A percentile compares a stretch with the other conserved stretches of the same genome.
These are phyloP conservation scores for Phragmites australis DNA, from an alignment of 176 grass and related monocot genomes.

Conservation along the genomic window DNA sequence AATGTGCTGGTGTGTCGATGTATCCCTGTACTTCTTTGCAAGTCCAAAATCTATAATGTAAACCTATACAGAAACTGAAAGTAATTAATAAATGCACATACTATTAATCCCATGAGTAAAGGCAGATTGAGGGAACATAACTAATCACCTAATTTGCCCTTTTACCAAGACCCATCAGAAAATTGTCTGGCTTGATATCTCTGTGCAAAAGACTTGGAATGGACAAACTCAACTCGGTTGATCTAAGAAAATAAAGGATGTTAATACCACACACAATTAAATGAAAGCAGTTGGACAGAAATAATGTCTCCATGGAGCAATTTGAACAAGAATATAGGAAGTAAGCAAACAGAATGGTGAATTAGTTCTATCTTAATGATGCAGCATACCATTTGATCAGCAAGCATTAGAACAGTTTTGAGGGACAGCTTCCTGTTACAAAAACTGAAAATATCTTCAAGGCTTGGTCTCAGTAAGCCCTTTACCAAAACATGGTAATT, in stretches of 20 bases:
- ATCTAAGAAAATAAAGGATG: slow-evolving; percentile 46
- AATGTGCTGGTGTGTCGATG: too few relatives aligned
- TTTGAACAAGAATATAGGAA: not conserved
- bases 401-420: too few relatives aligned
- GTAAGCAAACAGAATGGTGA: not conserved
- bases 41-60: too few relatives aligned
- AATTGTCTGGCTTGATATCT: slow-evolving; percentile 92
- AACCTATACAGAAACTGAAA: too few relatives aligned
- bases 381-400: too few relatives aligned
- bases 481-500: too few relatives aligned
- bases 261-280: not conserved
- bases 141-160: slow-evolving; percentile 71
- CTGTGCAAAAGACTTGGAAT: slow-evolving; percentile 82
- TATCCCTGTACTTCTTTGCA: too few relatives aligned
- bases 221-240: slow-evolving; percentile 74
- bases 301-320: not conserved
- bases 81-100: slow-evolving; percentile 1
- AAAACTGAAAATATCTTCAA: too few relatives aligned
- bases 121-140: slow-evolving; percentile 2
- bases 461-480: too few relatives aligned
- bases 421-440: too few relatives aligned
- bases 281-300: slow-evolving; percentile 15
- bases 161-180: too few relatives aligned
- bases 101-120: not conserved
- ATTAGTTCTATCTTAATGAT: too few relatives aligned